phyloP scores from a whole-genome alignment of 371 early-diverging fungal genomes.

The Apophysomyces elegans region DNA sequence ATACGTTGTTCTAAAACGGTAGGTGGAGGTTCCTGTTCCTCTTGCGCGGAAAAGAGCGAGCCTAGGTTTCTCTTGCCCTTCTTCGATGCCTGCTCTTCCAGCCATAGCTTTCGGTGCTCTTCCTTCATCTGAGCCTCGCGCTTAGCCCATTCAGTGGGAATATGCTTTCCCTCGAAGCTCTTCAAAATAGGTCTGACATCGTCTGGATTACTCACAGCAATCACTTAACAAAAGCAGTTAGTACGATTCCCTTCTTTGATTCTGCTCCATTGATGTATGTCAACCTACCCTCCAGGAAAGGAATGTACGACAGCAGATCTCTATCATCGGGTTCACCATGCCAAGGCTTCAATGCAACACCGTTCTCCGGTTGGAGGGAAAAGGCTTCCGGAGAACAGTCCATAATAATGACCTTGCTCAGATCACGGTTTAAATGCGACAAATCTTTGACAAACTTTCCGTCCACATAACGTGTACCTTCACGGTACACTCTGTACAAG shows the following conservation, averaged over 20 bases:
- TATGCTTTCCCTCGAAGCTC: conserved; percentile 67
- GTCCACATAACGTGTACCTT: conserved; percentile 80
- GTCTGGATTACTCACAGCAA: conserved; percentile 68
- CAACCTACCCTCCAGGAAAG: conserved; percentile 79
- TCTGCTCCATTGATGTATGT: too few species aligned
- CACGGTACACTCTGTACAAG: conserved; percentile 85
- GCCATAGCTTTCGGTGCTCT: conserved; percentile 66
- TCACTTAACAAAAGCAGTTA: conserved; percentile 35
- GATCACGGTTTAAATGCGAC: conserved; percentile 87
- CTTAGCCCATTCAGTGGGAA: conserved; percentile 67
- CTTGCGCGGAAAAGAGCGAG: conserved; percentile 39
- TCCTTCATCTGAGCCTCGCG: conserved; percentile 72
- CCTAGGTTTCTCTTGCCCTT: conserved; percentile 38
- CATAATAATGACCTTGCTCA: conserved; percentile 86
- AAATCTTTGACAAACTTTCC: conserved; percentile 90
- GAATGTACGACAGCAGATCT: conserved; percentile 79
- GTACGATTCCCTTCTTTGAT: background rate
- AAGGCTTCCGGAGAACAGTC: conserved; percentile 81
- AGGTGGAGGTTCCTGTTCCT: conserved; percentile 44
- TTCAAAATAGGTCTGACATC: conserved; percentile 74
- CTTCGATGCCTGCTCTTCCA: conserved; percentile 64
- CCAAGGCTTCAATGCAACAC: conserved; percentile 82
- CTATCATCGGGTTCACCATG: conserved; percentile 79
- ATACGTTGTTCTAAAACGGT: conserved; percentile 57
- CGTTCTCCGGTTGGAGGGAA: conserved; percentile 88